Evolutionary conservation across 192 early-diverging fungal species (phyloP).

Genomic region (Podila clonocystis): DNA sequence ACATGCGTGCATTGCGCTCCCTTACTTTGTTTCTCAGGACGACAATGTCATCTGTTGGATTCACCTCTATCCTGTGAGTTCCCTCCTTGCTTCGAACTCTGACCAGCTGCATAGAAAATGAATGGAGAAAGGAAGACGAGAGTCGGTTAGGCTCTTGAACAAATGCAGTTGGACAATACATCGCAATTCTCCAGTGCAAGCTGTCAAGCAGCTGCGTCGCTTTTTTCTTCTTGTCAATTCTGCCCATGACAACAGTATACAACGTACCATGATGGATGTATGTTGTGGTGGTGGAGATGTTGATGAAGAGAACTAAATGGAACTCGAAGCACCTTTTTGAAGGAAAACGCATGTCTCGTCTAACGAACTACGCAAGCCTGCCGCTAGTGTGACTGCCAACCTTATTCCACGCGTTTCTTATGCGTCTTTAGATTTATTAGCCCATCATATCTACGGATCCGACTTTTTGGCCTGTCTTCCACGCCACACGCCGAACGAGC

Average conservation of each 20-base stretch:
- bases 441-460: conserved; percentile 20
- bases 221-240: too few species aligned
- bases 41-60: conserved; percentile 61
- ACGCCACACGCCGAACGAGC: conserved; percentile 14
- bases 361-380: not conserved
- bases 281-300: not conserved
- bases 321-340: not conserved
- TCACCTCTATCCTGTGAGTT: conserved; percentile 69
- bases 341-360: too few species aligned
- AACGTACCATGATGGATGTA: not conserved
- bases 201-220: too few species aligned
- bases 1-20: too few species aligned
- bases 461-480: conserved; percentile 35
- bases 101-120: conserved; percentile 58
- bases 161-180: too few species aligned
- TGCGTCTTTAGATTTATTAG: too few species aligned
- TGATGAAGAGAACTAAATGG: not conserved
- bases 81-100: conserved; percentile 78
- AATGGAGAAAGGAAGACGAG: too few species aligned
- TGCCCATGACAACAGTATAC: too few species aligned
- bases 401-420: not conserved
- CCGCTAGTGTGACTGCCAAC: conserved; percentile 9
- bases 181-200: too few species aligned
- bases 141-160: too few species aligned
- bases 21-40: conserved; percentile 66